Conservation (phyloP, 805 yeast species). For the Metschnikowia borealis region DNA sequence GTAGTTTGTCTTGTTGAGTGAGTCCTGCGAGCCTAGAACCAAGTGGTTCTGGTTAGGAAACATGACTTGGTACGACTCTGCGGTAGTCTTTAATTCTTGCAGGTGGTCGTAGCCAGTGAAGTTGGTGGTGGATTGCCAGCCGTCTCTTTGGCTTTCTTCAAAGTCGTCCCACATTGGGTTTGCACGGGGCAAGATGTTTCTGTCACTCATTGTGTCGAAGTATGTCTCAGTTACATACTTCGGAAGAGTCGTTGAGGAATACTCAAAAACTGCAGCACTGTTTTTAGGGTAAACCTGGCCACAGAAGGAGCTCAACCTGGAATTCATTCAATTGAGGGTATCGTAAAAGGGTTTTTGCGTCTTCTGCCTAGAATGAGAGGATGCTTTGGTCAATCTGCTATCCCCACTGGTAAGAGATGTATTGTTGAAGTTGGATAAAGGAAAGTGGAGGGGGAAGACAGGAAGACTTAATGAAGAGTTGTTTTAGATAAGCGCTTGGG, state of each 20-base stretch:
- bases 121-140: background rate
- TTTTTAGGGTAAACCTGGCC: background rate
- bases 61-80: conserved; percentile 3
- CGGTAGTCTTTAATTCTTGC: background rate
- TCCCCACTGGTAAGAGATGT: background rate
- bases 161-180: conserved; percentile 1
- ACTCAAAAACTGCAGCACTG: background rate
- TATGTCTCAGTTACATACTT: conserved; percentile 1
- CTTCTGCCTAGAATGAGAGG: background rate
- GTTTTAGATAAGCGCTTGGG: background rate
- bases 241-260: background rate
- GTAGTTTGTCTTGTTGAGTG: background rate
- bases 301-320: background rate
- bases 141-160: background rate
- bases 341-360: background rate
- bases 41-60: background rate
- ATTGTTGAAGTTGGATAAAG: background rate
- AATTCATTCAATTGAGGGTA: background rate
- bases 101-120: conserved; percentile 3
- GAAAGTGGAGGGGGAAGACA: background rate
- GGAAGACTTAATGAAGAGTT: background rate
- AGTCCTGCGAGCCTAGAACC: conserved; percentile 1
- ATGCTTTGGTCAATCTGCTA: background rate
- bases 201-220: conserved; percentile 2
- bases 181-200: conserved; percentile 3